A percentile compares a stretch with the other conserved stretches of the same genome.
Conservation (phyloP, 2,329 filamentous ascomycete species). For the Aspergillus novofumigatus region DNA sequence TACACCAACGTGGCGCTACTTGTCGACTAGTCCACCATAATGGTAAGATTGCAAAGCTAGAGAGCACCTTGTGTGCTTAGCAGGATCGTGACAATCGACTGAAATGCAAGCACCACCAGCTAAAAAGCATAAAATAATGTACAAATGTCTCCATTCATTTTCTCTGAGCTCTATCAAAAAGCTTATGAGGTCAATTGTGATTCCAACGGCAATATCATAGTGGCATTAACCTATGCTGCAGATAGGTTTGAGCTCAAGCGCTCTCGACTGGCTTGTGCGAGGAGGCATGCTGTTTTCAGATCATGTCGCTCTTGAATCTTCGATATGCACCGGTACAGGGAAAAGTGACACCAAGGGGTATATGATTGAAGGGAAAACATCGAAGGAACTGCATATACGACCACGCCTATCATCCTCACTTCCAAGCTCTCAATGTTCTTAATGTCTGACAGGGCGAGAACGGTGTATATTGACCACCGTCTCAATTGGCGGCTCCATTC, state of each 20-base stretch:
- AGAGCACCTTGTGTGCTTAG: background rate
- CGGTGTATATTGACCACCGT: background rate
- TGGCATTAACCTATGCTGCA: background rate
- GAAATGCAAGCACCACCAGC: background rate
- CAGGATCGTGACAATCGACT: background rate
- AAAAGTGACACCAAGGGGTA: background rate
- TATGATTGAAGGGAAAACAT: slow-evolving; percentile 4
- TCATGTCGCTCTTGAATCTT: background rate
- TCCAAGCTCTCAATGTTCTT: background rate
- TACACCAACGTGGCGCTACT: background rate
- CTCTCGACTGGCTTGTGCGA: background rate
- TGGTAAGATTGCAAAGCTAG: no score
- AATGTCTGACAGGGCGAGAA: background rate
- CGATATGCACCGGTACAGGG: background rate
- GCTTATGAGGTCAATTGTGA: background rate
- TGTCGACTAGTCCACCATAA: background rate
- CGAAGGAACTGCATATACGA: background rate
- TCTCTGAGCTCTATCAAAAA: background rate
- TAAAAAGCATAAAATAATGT: background rate
- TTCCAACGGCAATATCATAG: background rate
- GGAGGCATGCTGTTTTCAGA: background rate
- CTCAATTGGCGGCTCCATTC: background rate
- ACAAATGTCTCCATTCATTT: background rate
- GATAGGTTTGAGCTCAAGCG: background rate
- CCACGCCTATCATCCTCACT: background rate